Base-by-base conservation (phyloP, 2,329 filamentous ascomycete species). In the Eutypella sp. region DNA sequence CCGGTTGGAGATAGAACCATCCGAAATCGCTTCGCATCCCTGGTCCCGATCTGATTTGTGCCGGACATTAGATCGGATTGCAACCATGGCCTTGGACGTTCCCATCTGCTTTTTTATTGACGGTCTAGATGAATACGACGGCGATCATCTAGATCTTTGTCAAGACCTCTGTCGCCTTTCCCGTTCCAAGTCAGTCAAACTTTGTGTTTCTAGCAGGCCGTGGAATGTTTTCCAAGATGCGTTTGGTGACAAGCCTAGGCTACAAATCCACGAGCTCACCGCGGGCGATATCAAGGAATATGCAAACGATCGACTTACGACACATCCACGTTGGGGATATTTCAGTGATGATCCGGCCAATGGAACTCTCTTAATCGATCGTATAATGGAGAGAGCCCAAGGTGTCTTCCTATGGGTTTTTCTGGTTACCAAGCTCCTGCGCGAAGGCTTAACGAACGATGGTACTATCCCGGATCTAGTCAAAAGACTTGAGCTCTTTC, bases 41-140 rank as follows among this genome's bases (percentile, higher is more conserved):
- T n/a, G n/a, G n/a, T n/a, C n/a, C n/a, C n/a, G n/a, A n/a, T n/a
- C n/a, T n/a, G n/a, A n/a, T n/a, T n/a, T n/a, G n/a, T n/a, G n/a
- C n/a, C n/a, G n/a, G n/a, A n/a, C n/a, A n/a, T n/a, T n/a, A n/a
- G n/a, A n/a, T n/a, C n/a, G n/a, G n/a, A n/a, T n/a, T n/a, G n/a
- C n/a, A n/a, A n/a, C n/a, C n/a, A n/a, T n/a, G n/a, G n/a, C n/a
- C n/a, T n/a, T n/a, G n/a, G n/a, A n/a, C n/a, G n/a, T n/a, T n/a
- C n/a, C n/a, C n/a, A 29, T 29, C 25, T 67, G 61, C 40, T 54
- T 66, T 25, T 66, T 67, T 29, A 57, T 67, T n/a, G 63, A 67
- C 27, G 64, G 56, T 0, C 47, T 66, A 6, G 62, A 65, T 41
- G 61, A 66, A 44, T 64, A 56, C 37, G 44, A 53, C 7, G 59